These are phyloP conservation scores for Sonneratia alba DNA, from an alignment of 345 rosid genomes.

Conservation along the genomic window DNA sequence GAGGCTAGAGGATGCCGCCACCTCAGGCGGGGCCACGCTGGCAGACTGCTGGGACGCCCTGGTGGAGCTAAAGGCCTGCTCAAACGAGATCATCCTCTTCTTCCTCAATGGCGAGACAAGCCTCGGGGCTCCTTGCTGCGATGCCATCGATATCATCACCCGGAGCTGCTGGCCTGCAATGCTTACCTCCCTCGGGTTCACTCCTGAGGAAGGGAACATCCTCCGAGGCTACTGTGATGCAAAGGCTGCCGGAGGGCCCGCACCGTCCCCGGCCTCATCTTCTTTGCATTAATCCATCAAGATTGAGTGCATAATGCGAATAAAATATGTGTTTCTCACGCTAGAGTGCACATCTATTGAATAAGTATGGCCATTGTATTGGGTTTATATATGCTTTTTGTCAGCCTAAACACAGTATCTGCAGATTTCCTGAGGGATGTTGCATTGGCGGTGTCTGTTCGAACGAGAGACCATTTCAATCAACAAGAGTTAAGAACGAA, in stretches of 20 bases:
- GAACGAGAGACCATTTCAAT: too few relatives aligned
- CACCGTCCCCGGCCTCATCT: conserved; percentile 9
- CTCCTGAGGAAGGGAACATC: conserved; percentile 42
- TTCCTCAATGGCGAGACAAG: conserved; percentile 51
- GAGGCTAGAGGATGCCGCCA: background rate
- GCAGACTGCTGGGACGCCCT: conserved; percentile 63
- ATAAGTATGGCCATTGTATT: background rate
- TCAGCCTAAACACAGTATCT: background rate
- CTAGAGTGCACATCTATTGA: background rate
- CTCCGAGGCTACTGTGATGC: conserved; percentile 57
- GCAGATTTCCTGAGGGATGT: too few relatives aligned
- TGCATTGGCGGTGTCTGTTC: too few relatives aligned
- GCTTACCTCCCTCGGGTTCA: conserved; percentile 66
- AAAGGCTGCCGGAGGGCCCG: conserved; percentile 14
- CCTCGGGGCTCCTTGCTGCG: conserved; percentile 53
- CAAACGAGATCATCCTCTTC: conserved; percentile 54
- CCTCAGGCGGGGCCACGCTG: conserved; percentile 23
- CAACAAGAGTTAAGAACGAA: too few relatives aligned
- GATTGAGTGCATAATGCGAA: background rate
- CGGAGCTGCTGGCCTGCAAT: conserved; percentile 74
- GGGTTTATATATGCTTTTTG: background rate
- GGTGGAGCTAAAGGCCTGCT: conserved; percentile 54
- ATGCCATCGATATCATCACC: conserved; percentile 42
- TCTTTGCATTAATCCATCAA: background rate
- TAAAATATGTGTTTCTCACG: background rate